Conservation (phyloP, 805 yeast genomes). For the Priceomyces fermenticarens region DNA sequence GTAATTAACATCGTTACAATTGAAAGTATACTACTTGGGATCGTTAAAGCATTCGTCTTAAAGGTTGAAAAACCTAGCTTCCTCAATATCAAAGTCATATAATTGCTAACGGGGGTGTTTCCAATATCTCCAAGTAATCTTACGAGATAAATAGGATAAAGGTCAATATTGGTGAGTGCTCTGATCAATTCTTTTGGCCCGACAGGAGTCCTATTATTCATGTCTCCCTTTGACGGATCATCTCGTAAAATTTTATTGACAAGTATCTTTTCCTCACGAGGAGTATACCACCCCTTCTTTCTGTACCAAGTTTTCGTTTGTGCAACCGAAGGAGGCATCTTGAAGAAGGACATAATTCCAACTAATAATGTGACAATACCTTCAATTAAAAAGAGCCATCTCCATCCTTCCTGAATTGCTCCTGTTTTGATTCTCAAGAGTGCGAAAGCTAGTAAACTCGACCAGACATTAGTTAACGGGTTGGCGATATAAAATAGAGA, state of each 20-base stretch:
- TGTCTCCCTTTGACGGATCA: slow-evolving; percentile 29
- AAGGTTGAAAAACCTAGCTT: slow-evolving; percentile 52
- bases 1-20: slow-evolving; percentile 21
- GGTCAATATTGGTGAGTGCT: slow-evolving; percentile 19
- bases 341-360: slow-evolving; percentile 43
- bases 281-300: slow-evolving; percentile 38
- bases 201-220: slow-evolving; percentile 26
- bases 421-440: slow-evolving; percentile 14
- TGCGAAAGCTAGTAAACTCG: slow-evolving; percentile 18
- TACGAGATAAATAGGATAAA: slow-evolving; percentile 25
- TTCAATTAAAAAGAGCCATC: slow-evolving; percentile 64
- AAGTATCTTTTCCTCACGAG: slow-evolving; percentile 23
- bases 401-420: slow-evolving; percentile 41
- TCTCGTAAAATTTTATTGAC: slow-evolving; percentile 25
- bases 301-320: slow-evolving; percentile 50
- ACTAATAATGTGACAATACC: slow-evolving; percentile 54
- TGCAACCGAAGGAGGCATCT: slow-evolving; percentile 56
- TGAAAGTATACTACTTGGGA: slow-evolving; percentile 41
- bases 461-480: slow-evolving; percentile 42
- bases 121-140: slow-evolving; percentile 37
- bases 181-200: slow-evolving; percentile 14
- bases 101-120: slow-evolving; percentile 20
- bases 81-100: slow-evolving; percentile 47
- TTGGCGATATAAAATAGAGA: slow-evolving; percentile 59
- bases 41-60: slow-evolving; percentile 48